Conservation (phyloP, 1,284 basidiomycete genomes). For the Fomitopsis pinicola region DNA sequence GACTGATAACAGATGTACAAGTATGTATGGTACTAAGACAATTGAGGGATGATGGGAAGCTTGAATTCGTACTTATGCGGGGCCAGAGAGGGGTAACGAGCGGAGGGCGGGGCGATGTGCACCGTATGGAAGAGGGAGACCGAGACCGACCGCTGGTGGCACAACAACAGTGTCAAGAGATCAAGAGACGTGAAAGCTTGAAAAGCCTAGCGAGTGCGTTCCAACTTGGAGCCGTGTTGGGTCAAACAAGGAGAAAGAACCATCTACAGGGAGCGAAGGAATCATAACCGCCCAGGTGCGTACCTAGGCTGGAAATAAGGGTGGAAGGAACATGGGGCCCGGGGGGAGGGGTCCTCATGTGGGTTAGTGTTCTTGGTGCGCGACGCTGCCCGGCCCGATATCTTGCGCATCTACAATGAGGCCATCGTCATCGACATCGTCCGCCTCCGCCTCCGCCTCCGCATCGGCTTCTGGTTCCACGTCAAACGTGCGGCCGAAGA, state of each 20-base stretch:
- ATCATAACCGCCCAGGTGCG: not conserved
- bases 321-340: not conserved
- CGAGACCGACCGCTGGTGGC: conserved; percentile 2
- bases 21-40: no score
- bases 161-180: conserved; percentile 1
- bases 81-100: conserved; percentile 4
- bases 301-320: not conserved
- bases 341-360: not conserved
- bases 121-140: not conserved
- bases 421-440: conserved; percentile 21
- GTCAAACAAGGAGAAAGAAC: not conserved
- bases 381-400: conserved; percentile 27
- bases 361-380: conserved; percentile 25
- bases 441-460: conserved; percentile 15
- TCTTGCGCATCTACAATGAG: conserved; percentile 27
- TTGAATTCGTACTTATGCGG: not conserved
- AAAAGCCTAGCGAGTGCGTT: not conserved
- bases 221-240: not conserved
- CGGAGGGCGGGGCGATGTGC: conserved; percentile 1
- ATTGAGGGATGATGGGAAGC: no score
- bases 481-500: not conserved
- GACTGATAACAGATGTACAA: no score
- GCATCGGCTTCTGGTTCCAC: conserved; percentile 11
- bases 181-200: not conserved
- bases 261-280: not conserved